Percentiles rank a stretch among this genome's conserved stretches.
phyloP scores from a whole-genome alignment of 768 basidiomycete genomes.

The Piloderma croceum region DNA sequence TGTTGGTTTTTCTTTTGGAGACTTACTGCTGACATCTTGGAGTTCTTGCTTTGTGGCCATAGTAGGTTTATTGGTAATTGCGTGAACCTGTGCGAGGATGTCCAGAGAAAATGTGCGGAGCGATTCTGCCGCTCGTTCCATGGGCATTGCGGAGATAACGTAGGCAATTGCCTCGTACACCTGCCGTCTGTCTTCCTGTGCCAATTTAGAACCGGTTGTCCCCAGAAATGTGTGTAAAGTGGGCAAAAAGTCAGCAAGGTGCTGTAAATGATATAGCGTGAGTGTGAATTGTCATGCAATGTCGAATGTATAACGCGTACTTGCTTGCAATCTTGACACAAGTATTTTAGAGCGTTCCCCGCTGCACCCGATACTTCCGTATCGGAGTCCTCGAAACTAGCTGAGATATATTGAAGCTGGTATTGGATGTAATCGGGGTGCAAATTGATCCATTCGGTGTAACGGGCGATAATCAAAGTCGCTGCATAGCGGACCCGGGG shows the following conservation, averaged over 20 bases:
- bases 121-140: constrained; percentile 80
- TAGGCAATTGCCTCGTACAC: constrained; percentile 95
- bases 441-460: constrained; percentile 92
- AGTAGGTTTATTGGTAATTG: constrained; percentile 46
- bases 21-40: constrained; percentile 61
- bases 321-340: constrained; percentile 94
- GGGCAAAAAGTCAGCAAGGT: constrained; percentile 87
- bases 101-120: constrained; percentile 84
- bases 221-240: constrained; percentile 86
- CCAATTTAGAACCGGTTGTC: constrained; percentile 70
- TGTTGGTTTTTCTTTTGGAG: constrained; percentile 1
- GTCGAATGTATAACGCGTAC: constrained; percentile 33
- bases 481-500: constrained; percentile 94
- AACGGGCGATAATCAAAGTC: constrained; percentile 88
- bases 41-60: constrained; percentile 67
- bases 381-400: constrained; percentile 81
- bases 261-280: constrained; percentile 38
- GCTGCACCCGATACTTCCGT: constrained; percentile 87
- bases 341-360: constrained; percentile 91
- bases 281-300: constrained; percentile 3
- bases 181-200: constrained; percentile 83
- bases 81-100: constrained; percentile 72
- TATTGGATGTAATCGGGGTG: constrained; percentile 83
- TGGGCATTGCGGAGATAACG: constrained; percentile 92
- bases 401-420: constrained; percentile 87